Conservation (phyloP, 495 filamentous ascomycete species). For the Cryomyces antarcticus region DNA sequence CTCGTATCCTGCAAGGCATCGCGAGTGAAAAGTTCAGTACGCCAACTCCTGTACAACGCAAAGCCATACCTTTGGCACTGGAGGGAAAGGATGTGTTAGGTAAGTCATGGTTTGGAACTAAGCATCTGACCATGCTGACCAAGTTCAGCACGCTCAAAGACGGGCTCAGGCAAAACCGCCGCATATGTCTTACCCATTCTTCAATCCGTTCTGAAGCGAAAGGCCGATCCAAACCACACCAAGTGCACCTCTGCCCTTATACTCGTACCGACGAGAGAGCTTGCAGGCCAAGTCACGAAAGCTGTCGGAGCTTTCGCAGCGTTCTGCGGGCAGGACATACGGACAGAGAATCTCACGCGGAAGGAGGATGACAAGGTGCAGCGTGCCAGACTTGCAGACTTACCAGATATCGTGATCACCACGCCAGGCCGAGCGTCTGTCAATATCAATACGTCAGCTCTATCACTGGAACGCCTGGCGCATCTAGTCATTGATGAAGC, state of each 20-base stretch:
- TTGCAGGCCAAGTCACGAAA: conserved; percentile 75
- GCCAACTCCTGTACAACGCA: conserved; percentile 69
- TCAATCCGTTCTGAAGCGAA: conserved; percentile 57
- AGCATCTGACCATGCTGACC: conserved; percentile 12
- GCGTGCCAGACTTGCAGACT: conserved; percentile 64
- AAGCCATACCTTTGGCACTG: conserved; percentile 76
- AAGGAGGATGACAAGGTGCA: conserved; percentile 75
- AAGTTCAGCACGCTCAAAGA: conserved; percentile 51
- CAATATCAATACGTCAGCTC: conserved; percentile 46
- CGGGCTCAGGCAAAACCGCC: conserved; percentile 90
- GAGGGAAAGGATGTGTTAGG: conserved; percentile 78
- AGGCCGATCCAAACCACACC: conserved; percentile 27
- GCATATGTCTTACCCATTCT: conserved; percentile 87
- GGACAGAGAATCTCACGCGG: conserved; percentile 65
- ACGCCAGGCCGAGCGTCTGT: conserved; percentile 61
- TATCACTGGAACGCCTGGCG: conserved; percentile 47
- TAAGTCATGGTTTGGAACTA: conserved; percentile 5
- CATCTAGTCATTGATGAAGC: conserved; percentile 89
- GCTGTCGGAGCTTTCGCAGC: conserved; percentile 47
- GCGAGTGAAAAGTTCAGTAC: conserved; percentile 63
- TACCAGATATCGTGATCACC: conserved; percentile 71
- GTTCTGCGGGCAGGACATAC: conserved; percentile 70
- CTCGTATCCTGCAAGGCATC: conserved; percentile 68
- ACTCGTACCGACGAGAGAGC: conserved; percentile 82
- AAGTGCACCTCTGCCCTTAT: conserved; percentile 45